A percentile compares a stretch with the other conserved stretches of the same genome.
phyloP scores from a whole-genome alignment of 441 rosid species.

The Adansonia grandidieri region DNA sequence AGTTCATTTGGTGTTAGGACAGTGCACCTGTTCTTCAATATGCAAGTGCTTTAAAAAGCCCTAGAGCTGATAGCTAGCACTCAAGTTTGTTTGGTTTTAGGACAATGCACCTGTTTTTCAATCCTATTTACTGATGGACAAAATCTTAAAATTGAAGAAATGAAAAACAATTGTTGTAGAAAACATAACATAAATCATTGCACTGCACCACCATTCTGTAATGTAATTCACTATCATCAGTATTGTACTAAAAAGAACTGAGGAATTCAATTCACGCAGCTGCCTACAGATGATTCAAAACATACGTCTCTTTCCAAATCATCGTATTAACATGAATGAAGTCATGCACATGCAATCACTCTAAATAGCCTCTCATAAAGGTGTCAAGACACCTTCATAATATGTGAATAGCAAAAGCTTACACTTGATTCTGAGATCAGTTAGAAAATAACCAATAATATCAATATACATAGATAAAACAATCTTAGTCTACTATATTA shows the following conservation, averaged over 20 bases:
- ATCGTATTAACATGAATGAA: not conserved
- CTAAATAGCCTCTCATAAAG: not conserved
- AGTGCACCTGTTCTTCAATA: not conserved
- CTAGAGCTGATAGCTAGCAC: not conserved
- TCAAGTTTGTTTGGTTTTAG: slow-evolving; percentile 12
- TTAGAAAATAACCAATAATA: not conserved
- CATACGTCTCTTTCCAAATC: not conserved
- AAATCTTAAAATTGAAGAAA: slow-evolving; percentile 19
- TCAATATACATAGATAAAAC: not conserved
- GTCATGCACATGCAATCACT: not conserved
- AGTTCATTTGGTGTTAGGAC: slow-evolving; percentile 15
- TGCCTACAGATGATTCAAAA: not conserved
- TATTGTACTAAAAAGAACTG: not conserved
- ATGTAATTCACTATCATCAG: not conserved
- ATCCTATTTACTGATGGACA: not conserved
- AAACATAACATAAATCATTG: not conserved
- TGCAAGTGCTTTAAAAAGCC: slow-evolving; percentile 3
- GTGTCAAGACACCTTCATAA: not conserved
- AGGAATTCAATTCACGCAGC: not conserved
- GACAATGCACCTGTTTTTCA: not conserved
- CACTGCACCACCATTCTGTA: not conserved
- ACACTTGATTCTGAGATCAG: not conserved
- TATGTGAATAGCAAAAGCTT: slow-evolving; percentile 7
- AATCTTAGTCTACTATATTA: not conserved
- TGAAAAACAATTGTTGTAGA: not conserved